Evolutionary conservation across 331 rosid species (phyloP), one percentile per base, ranked within the genome.

Genomic region (Prunus yedoensis): DNA sequence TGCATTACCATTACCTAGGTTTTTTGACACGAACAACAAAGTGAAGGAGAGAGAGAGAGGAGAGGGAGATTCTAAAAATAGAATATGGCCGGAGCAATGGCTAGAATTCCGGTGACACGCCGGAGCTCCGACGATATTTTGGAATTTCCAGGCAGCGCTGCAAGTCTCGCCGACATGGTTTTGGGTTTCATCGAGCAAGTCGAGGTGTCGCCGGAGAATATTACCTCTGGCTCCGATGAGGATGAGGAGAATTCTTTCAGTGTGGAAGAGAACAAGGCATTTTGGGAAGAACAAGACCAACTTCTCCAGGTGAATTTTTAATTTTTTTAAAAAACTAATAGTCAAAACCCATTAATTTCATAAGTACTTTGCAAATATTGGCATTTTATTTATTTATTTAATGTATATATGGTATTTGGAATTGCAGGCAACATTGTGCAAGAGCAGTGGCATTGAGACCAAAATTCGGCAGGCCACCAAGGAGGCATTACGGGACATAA

Each of bases 281-380:
- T 85, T 66, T 93, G 98, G 98, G 86, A 84, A 27, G 83, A 87
- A 74, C 92, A 93, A 46, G 77, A 80, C 2, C 84, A 82, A 11
- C 83, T 83, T 77, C 91, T 93, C 21, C 85, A 83, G 91, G 98
- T 89, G 73, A 27, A 21, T 59, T 56, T 20, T 56, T 23, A 35
- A 35, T 35, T 35, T 0, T 21, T 4, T 23, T 23, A 25, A 30
- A 32, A 35, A 5, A 35, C 6, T 5, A 35, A 6, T 1, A 25
- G 7, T 32, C 38, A 32, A 32, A 32, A 32, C 38, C 38, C 38
- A 4, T 32, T 35, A 35, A 35, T 57, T 57, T 57, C 30, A 14
- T 20, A 57, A 53, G 12, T 57, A 21, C 4, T 20, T 21, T 6
- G 21, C 62, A 57, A 57, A 10, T 10, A 57, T 57, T 1, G 8